Evolutionary conservation across 805 yeast species (phyloP).

Genomic region (Candida lessepsii): DNA sequence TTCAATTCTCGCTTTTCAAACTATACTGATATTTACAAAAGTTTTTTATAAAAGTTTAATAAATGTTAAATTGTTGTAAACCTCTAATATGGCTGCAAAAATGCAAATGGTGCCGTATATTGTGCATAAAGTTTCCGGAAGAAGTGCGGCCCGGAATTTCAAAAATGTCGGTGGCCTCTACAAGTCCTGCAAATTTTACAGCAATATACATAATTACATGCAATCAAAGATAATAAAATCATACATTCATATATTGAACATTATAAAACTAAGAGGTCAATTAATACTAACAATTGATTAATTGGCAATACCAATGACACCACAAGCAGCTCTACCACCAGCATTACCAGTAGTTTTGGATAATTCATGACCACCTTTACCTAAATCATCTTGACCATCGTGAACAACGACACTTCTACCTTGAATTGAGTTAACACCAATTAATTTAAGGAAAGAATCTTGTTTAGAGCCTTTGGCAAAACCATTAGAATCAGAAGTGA

Average conservation of each 20-base stretch:
- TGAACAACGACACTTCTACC: conserved; percentile 97
- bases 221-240: neutral
- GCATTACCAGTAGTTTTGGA: conserved; percentile 96
- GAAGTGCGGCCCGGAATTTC: neutral
- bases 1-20: too few species aligned
- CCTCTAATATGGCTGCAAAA: neutral
- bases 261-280: neutral
- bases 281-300: conserved; percentile 17
- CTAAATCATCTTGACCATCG: conserved; percentile 89
- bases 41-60: neutral
- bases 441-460: conserved; percentile 72
- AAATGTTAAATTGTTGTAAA: too few species aligned
- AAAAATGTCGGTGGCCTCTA: neutral
- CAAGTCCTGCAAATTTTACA: neutral
- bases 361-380: conserved; percentile 90
- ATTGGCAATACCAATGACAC: conserved; percentile 81
- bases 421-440: conserved; percentile 83
- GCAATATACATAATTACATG: too few species aligned
- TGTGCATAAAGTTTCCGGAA: too few species aligned
- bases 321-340: conserved; percentile 98
- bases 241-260: neutral
- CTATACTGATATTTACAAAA: too few species aligned
- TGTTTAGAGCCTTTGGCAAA: conserved; percentile 86
- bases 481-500: conserved; percentile 83
- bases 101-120: too few species aligned